A percentile compares a stretch with the other conserved stretches of the same genome.
phyloP scores from a whole-genome alignment of 2,329 filamentous ascomycete genomes.

The Paecilomyces formosus region DNA sequence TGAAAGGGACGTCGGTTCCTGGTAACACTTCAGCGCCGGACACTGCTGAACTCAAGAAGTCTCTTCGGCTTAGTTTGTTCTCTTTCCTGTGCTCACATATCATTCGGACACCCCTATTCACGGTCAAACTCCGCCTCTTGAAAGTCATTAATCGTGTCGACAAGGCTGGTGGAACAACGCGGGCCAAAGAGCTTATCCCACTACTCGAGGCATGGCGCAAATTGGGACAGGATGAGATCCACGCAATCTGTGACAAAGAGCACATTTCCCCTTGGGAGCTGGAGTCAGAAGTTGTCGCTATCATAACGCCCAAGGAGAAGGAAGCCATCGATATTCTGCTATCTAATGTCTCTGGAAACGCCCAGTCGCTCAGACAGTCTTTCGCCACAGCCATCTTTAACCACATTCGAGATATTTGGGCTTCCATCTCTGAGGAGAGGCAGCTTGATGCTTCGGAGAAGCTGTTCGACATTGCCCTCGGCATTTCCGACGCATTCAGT shows the following conservation, averaged over 20 bases:
- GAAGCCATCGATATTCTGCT: constrained; percentile 51
- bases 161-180: constrained; percentile 64
- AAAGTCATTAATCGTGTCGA: constrained; percentile 62
- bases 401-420: constrained; percentile 66
- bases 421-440: constrained; percentile 32
- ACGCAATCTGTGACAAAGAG: constrained; percentile 43
- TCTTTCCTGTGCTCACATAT: constrained; percentile 68
- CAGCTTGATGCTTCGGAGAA: constrained; percentile 29
- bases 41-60: constrained; percentile 53
- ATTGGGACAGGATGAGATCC: constrained; percentile 46
- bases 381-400: constrained; percentile 60
- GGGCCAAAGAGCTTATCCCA: constrained; percentile 70
- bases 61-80: constrained; percentile 58
- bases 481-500: constrained; percentile 13
- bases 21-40: constrained; percentile 23
- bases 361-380: constrained; percentile 39
- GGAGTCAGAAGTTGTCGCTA: constrained; percentile 46
- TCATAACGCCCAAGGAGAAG: constrained; percentile 49
- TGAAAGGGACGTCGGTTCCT: constrained; percentile 45
- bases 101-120: constrained; percentile 58
- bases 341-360: constrained; percentile 40
- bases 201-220: constrained; percentile 62
- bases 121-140: constrained; percentile 66
- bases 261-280: constrained; percentile 41
- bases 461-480: constrained; percentile 36